Evolutionary conservation across 2,329 filamentous ascomycete species (phyloP).

Genomic region (Alternaria metachromatica): DNA sequence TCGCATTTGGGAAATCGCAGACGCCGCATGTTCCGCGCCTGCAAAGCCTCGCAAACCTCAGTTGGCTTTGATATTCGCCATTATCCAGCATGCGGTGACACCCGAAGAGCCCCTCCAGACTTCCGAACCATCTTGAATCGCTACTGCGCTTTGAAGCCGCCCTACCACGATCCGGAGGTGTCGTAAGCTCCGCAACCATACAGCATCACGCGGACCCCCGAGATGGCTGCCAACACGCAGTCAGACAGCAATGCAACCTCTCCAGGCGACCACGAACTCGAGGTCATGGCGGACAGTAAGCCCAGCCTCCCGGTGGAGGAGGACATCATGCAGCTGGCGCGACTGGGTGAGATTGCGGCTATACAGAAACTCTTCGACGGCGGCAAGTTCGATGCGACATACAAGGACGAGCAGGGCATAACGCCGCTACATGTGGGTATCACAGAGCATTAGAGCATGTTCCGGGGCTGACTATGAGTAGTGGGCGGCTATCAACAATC

Average conservation of each 20-base stretch:
- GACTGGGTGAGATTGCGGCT: slow-evolving; percentile 81
- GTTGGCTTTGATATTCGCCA: neutral
- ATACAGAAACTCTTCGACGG: slow-evolving; percentile 91
- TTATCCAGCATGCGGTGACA: slow-evolving; percentile 21
- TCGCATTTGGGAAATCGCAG: slow-evolving; percentile 19
- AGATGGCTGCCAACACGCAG: slow-evolving; percentile 34
- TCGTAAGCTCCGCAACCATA: slow-evolving; percentile 3
- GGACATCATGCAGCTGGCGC: slow-evolving; percentile 95
- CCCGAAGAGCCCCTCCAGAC: neutral
- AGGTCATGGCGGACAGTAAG: slow-evolving; percentile 45
- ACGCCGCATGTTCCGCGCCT: slow-evolving; percentile 25
- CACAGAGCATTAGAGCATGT: neutral
- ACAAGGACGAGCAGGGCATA: slow-evolving; percentile 89
- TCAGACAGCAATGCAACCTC: slow-evolving; percentile 33
- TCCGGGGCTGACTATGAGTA: slow-evolving; percentile 50
- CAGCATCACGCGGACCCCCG: slow-evolving; percentile 26
- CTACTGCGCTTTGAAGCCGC: neutral
- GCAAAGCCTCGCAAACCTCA: slow-evolving; percentile 12
- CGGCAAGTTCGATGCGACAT: slow-evolving; percentile 80
- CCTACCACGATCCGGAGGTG: slow-evolving; percentile 5
- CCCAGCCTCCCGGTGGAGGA: slow-evolving; percentile 63
- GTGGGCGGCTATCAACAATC: slow-evolving; percentile 99
- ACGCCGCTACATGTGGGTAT: slow-evolving; percentile 84
- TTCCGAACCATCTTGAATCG: neutral
- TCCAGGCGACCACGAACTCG: slow-evolving; percentile 44